phyloP scores from a whole-genome alignment of 116 monocot genomes.

The Trichopus zeylanicus region DNA sequence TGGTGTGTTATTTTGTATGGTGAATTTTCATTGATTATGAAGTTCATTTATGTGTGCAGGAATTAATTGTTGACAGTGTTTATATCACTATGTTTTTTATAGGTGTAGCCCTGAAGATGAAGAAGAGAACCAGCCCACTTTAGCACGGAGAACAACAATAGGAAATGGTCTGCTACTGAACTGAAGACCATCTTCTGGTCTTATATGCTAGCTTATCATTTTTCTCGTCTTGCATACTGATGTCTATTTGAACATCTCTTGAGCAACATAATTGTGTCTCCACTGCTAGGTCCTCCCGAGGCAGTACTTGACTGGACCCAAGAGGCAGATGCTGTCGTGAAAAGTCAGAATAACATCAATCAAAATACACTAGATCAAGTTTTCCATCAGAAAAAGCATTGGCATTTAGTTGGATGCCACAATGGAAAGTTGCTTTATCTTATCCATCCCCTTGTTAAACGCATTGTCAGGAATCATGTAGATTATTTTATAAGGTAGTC shows the following conservation, averaged over 20 bases:
- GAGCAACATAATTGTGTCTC: neutral
- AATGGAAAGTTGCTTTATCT: conserved; percentile 54
- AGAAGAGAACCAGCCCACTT: conserved; percentile 30
- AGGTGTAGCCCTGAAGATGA: conserved; percentile 64
- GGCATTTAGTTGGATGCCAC: conserved; percentile 87
- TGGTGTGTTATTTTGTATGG: no score
- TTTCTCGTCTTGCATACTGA: no score
- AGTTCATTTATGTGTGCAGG: no score
- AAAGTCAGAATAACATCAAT: conserved; percentile 42
- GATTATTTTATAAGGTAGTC: no score
- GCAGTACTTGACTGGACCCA: conserved; percentile 86
- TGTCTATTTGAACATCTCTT: neutral
- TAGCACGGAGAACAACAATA: conserved; percentile 57
- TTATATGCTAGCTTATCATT: no score
- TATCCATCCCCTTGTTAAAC: no score
- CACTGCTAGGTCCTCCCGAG: conserved; percentile 68
- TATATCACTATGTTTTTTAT: no score
- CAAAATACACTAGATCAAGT: no score
- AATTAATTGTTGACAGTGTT: no score
- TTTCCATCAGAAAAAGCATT: conserved; percentile 61
- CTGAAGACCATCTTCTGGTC: neutral
- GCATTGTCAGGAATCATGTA: no score
- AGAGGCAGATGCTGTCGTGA: conserved; percentile 46
- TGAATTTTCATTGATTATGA: no score
- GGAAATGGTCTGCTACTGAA: conserved; percentile 40